phyloP scores from a whole-genome alignment of 495 filamentous ascomycete species.

The Penicillium desertorum region DNA sequence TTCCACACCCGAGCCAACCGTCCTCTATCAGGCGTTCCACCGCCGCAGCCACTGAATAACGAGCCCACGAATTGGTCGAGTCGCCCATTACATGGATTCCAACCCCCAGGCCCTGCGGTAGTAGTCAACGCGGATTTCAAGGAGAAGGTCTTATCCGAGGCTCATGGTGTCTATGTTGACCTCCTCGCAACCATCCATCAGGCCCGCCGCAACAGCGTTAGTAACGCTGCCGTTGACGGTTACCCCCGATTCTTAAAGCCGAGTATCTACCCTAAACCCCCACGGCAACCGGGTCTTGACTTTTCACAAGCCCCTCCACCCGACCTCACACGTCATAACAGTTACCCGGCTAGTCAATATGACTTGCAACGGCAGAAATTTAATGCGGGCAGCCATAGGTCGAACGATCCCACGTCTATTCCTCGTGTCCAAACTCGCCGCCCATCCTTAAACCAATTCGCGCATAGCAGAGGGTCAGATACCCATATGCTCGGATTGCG shows the following conservation, averaged over 20 bases:
- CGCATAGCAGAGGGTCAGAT: constrained; percentile 29
- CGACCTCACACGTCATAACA: constrained; percentile 43
- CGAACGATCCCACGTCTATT: constrained; percentile 17
- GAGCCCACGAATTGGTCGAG: constrained; percentile 31
- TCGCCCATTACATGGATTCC: constrained; percentile 22
- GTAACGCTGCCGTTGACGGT: constrained; percentile 33
- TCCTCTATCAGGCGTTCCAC: constrained; percentile 15
- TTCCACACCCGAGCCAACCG: constrained; percentile 36
- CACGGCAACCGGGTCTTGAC: constrained; percentile 51
- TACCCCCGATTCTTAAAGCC: constrained; percentile 49
- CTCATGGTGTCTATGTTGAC: constrained; percentile 84
- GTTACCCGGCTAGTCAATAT: constrained; percentile 43
- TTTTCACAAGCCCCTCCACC: constrained; percentile 34
- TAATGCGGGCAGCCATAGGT: constrained; percentile 12
- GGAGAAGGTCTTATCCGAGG: constrained; percentile 80
- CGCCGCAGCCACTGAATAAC: constrained; percentile 14
- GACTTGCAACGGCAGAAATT: constrained; percentile 31
- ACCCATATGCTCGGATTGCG: constrained; percentile 32
- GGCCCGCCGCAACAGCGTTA: constrained; percentile 47
- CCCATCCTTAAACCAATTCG: constrained; percentile 32
- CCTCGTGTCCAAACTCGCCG: constrained; percentile 26
- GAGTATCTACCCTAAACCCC: constrained; percentile 63
- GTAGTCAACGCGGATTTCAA: constrained; percentile 62
- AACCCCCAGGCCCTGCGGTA: constrained; percentile 24
- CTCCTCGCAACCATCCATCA: constrained; percentile 75